These are phyloP conservation scores for Ammopiptanthus mongolicus DNA, from an alignment of 306 rosid genomes.

Conservation along the genomic window DNA sequence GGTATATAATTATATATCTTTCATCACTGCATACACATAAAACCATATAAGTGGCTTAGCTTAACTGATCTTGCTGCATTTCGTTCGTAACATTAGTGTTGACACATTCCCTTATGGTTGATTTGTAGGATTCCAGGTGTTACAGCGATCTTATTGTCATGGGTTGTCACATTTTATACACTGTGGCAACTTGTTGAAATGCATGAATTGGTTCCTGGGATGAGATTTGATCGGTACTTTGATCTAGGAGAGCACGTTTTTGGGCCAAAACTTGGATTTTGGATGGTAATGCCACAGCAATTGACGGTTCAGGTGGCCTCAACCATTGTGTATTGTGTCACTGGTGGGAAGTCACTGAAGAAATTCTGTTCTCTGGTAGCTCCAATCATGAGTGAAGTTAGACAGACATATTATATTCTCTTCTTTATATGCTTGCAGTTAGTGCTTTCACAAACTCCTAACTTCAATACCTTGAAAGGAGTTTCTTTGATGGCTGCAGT, in stretches of 20 bases:
- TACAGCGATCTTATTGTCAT: constrained; percentile 26
- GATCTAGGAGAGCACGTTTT: constrained; percentile 48
- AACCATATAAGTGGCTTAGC: neutral
- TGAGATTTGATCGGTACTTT: constrained; percentile 53
- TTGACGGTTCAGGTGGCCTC: constrained; percentile 52
- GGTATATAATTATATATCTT: constrained; percentile 16
- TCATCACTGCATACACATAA: neutral
- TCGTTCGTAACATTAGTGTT: neutral
- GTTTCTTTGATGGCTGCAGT: constrained; percentile 54
- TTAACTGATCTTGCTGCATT: neutral
- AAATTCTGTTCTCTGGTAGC: constrained; percentile 28
- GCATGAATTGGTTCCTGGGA: constrained; percentile 53
- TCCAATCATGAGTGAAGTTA: neutral
- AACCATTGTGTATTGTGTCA: constrained; percentile 53
- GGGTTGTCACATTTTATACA: constrained; percentile 59
- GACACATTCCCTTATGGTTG: neutral
- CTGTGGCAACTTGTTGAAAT: constrained; percentile 53
- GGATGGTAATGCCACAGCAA: constrained; percentile 56
- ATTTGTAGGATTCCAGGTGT: constrained; percentile 47
- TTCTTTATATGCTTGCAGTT: constrained; percentile 34
- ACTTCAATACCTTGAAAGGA: constrained; percentile 50
- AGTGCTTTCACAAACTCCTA: constrained; percentile 56
- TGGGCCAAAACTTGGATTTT: constrained; percentile 43
- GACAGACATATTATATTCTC: constrained; percentile 49
- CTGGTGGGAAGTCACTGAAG: constrained; percentile 69